Base-by-base conservation (phyloP, 2,329 filamentous ascomycete genomes). In the Bipolaris oryzae region DNA sequence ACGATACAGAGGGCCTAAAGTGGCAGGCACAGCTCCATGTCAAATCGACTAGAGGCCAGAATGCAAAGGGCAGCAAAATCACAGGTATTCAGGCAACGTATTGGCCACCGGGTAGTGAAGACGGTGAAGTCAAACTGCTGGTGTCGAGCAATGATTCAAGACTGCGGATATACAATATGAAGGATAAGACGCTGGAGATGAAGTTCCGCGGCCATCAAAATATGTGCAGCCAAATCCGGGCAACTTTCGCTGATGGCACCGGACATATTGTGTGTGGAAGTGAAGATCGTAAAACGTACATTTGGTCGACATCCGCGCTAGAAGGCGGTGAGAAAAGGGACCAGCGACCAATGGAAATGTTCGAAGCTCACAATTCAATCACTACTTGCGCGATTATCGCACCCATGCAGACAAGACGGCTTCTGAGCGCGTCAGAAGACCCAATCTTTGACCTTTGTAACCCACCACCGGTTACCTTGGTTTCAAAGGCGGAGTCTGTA, bases 371-470 rank as follows among this genome's bases (percentile, higher is more conserved):
- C 72, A 87, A 89, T 0, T 88, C 91, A 20, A 91, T 96, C 57
- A 93, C 96, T 3, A 98, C 94, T 0, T 89, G 88, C n/a, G 91
- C 94, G 1, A 79, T 95, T 3, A 89, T 97, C 70, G 94, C 94
- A 0, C 94, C 95, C 0, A 85, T 85, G 0, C 87, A 86, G 67
- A 92, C 92, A 10, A 86, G 91, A 55, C 88, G 90, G 69, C 81
- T 95, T 2, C 83, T 99, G 0, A 88, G 89, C 48, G 84, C 85
- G 13, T 96, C 92, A 0, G 90, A 91, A 53, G 93, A 99, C 72
- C 93, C 95, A 1, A 85, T 99, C n/a, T 99, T 92, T 74, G 93
- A 97, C 67, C 82, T 98, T 1, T 98, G 95, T 81, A 98, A 98
- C 67, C 95, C 95, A 5, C 95, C 94, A 0, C 92, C 94, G 0